Base-by-base conservation (phyloP, 1,139 yeast species). In the Ogataea hybrid region DNA sequence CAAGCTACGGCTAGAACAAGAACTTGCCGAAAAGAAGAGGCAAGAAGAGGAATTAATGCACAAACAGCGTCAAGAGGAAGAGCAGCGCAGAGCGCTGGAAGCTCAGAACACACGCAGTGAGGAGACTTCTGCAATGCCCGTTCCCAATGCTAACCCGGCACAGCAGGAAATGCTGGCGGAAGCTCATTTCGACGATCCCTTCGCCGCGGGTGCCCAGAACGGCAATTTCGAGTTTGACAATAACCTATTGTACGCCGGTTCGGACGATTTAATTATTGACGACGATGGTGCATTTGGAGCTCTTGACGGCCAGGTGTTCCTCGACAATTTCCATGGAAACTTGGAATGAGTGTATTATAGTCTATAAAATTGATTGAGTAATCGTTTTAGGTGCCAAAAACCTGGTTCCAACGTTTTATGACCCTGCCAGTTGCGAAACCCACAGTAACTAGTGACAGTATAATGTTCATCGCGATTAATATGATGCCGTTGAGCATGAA, bases 401-500 rank as follows among this genome's bases (percentile, higher is more conserved):
- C 76, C 50, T 82, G 71, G 58, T 82, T 79, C 49, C 84, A 82
- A 55, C 84, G 86, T 25, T 77, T 70, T 31, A 84, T 72, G 21
- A 83, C 70, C 48, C 77, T 74, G 6, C 85, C 79, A 21, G 83
- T 72, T 1, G 88, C 87, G 60, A 81, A 81, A 56, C 84, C 84
- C 35, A 84, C 70, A 0, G 87, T 75, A 2, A 81, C 61, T 30
- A 77, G 55, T 1, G 84, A 73, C 33, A 84, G 69, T 3, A 81
- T 71, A 6, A 83, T 51, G 56, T 89, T 88, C 43, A 82, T 69
- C 17, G 78, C 69, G 2, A 88, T 68, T 52, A 89, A 68, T 20
- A 84, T 73, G 54, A 89, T 61, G 3, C 85, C 92, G 41, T 94
- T 92, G 54, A 90, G 72, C 87, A 94, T 85, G 64, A 82, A 92